phyloP scores from a whole-genome alignment of 2,329 filamentous ascomycete genomes.

The Sporothrix schenckii region DNA sequence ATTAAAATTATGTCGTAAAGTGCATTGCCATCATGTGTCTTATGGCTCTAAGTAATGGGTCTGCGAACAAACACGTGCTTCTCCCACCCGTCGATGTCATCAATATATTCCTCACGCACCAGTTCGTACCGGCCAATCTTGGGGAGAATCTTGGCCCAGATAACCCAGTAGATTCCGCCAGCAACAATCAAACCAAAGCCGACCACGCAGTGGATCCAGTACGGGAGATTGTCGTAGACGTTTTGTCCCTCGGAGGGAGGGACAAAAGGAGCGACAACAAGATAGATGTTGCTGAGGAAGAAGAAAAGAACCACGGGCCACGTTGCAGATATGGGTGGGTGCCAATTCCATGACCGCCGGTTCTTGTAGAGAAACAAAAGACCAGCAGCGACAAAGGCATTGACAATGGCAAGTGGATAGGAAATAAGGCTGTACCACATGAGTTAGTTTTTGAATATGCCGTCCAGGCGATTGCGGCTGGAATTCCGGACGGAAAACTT shows the following conservation, averaged over 20 bases:
- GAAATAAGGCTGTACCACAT: slow-evolving; percentile 57
- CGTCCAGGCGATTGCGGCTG: too few relatives aligned
- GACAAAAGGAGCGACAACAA: slow-evolving; percentile 62
- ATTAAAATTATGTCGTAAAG: too few relatives aligned
- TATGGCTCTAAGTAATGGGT: too few relatives aligned
- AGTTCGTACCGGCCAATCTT: slow-evolving; percentile 59
- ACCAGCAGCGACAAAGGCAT: slow-evolving; percentile 57
- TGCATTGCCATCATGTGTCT: too few relatives aligned
- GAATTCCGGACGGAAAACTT: slow-evolving; percentile 37
- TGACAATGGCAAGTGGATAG: slow-evolving; percentile 64
- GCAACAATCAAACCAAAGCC: slow-evolving; percentile 57
- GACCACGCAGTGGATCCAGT: slow-evolving; percentile 62
- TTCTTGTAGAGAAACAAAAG: slow-evolving; percentile 58
- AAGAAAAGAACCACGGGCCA: slow-evolving; percentile 61
- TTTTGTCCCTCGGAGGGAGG: slow-evolving; percentile 56
- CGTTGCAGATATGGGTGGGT: slow-evolving; percentile 58
- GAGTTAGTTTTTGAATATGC: not conserved
- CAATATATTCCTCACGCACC: slow-evolving; percentile 56
- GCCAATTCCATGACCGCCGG: slow-evolving; percentile 54
- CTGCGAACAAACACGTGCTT: slow-evolving; percentile 54
- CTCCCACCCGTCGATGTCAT: slow-evolving; percentile 66
- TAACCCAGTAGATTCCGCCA: slow-evolving; percentile 59
- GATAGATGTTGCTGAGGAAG: slow-evolving; percentile 62
- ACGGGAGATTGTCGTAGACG: slow-evolving; percentile 58
- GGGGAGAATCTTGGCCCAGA: slow-evolving; percentile 59